These are phyloP conservation scores for Tuber borchii DNA, from an alignment of 495 filamentous ascomycete species.

Conservation along the genomic window DNA sequence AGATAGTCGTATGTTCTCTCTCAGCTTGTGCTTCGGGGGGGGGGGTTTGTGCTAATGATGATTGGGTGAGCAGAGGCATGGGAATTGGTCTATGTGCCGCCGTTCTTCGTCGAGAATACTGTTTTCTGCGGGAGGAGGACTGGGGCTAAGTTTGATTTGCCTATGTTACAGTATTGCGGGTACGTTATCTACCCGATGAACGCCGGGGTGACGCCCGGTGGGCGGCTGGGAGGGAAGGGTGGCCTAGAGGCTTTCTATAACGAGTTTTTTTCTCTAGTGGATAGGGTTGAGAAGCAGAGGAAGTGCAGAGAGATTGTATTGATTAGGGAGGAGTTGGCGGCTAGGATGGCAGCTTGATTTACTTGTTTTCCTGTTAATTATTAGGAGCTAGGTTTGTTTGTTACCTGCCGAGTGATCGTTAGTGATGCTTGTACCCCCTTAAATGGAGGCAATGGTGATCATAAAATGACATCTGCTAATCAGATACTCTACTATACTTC, in stretches of 20 bases:
- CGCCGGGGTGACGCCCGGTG: neutral
- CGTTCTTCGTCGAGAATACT: neutral
- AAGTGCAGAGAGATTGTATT: constrained; percentile 31
- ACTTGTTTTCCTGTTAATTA: neutral
- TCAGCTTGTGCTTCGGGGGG: neutral
- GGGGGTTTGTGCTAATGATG: neutral
- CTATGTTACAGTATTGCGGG: neutral
- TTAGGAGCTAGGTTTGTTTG: neutral
- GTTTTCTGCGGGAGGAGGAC: neutral
- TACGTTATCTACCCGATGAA: neutral
- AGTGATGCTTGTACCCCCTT: neutral
- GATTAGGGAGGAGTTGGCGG: constrained; percentile 6
- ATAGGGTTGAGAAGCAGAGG: constrained; percentile 76
- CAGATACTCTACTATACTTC: neutral
- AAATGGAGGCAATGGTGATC: neutral
- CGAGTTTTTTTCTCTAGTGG: constrained; percentile 77
- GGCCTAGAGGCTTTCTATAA: constrained; percentile 27
- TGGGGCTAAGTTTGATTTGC: neutral
- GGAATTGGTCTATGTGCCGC: neutral
- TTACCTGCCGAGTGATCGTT: neutral
- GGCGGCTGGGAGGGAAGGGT: neutral
- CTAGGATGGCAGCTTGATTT: neutral
- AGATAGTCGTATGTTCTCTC: neutral
- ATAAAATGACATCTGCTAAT: neutral
- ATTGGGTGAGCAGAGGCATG: neutral